Percentiles rank a stretch among this genome's conserved stretches.
phyloP scores from a whole-genome alignment of 345 rosid genomes.

The Salix purpurea region DNA sequence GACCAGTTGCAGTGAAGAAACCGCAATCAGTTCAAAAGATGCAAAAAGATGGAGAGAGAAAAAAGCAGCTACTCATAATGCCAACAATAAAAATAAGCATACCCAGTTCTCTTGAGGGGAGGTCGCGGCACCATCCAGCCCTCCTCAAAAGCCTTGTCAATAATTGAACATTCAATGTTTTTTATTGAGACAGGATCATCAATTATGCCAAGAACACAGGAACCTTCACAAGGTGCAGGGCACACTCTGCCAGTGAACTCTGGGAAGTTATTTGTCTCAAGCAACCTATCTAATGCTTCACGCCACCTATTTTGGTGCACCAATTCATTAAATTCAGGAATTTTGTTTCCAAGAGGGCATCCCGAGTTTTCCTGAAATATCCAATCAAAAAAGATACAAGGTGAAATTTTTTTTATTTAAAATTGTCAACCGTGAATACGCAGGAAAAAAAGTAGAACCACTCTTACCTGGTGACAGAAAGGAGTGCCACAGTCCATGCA shows the following conservation, averaged over 20 bases:
- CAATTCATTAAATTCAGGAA: conserved; percentile 96
- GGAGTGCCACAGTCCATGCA: conserved; percentile 99
- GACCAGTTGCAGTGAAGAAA: neutral
- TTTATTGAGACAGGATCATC: conserved; percentile 99
- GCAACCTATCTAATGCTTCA: conserved; percentile 90
- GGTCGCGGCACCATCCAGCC: conserved; percentile 98
- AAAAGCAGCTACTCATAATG: neutral
- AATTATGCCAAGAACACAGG: conserved; percentile 99
- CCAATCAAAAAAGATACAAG: neutral
- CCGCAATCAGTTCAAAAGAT: neutral
- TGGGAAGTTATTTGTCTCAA: conserved; percentile 97
- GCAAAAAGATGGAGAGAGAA: neutral
- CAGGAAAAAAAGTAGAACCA: neutral
- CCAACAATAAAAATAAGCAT: conserved; percentile 11
- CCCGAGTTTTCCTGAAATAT: conserved; percentile 84
- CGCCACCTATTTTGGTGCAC: conserved; percentile 99
- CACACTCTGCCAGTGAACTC: conserved; percentile 99
- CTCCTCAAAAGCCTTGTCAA: conserved; percentile 94
- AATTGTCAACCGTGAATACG: neutral
- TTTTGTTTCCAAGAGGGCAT: conserved; percentile 97
- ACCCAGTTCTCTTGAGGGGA: conserved; percentile 87
- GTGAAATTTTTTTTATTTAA: too few relatives aligned
- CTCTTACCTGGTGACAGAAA: conserved; percentile 89
- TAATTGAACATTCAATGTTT: conserved; percentile 82
- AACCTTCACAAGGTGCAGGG: conserved; percentile 99